A percentile compares a stretch with the other conserved stretches of the same genome.
Conservation (phyloP, 352 stramenopile species). For the Globisporangium yorkense region DNA sequence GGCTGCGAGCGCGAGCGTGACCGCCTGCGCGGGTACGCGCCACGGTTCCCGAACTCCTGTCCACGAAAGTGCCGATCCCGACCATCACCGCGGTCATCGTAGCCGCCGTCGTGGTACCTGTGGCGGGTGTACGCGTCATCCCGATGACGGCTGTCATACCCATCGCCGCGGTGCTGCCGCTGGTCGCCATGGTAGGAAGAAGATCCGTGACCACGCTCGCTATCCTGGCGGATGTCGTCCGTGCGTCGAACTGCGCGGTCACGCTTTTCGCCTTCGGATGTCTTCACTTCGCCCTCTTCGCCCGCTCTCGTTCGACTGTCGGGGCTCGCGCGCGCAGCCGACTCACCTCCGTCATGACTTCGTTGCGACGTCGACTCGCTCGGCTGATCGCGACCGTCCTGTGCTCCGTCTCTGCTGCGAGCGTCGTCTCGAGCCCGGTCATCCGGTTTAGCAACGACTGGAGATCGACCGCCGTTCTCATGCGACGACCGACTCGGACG, state of each 20-base stretch:
- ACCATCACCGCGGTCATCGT: background rate
- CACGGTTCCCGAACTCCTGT: background rate
- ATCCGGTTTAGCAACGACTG: background rate
- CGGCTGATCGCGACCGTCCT: slow-evolving; percentile 1
- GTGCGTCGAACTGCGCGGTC: background rate
- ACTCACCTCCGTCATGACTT: background rate
- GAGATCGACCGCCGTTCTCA: background rate
- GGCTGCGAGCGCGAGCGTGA: background rate
- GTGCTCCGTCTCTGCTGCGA: slow-evolving; percentile 3
- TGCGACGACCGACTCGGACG: background rate
- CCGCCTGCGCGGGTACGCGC: background rate
- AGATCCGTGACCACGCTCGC: background rate
- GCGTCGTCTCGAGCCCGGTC: background rate
- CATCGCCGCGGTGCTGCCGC: background rate
- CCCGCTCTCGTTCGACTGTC: background rate
- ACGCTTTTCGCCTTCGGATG: background rate
- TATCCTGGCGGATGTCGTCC: background rate
- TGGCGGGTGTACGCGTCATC: background rate
- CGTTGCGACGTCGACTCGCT: background rate
- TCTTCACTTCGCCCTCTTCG: background rate
- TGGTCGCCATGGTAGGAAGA: background rate
- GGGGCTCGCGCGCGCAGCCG: background rate
- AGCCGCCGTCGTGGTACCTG: background rate
- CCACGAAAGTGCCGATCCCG: background rate
- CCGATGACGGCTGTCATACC: background rate